Conservation (phyloP, 169 alveolate species). For the Plasmodium falciparum region DNA sequence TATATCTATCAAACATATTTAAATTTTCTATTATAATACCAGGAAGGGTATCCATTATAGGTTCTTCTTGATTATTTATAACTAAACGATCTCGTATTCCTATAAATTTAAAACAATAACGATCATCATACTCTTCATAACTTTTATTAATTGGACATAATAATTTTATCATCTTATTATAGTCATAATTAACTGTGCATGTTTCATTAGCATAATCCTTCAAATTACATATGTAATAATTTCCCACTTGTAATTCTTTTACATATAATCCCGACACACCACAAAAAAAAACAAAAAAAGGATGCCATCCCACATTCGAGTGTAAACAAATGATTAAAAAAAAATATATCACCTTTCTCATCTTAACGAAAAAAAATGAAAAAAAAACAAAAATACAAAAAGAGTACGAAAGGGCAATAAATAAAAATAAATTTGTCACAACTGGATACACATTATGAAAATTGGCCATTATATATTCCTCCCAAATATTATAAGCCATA, state of each 20-base stretch:
- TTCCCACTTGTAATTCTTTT: conserved; percentile 42
- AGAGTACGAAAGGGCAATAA: conserved; percentile 18
- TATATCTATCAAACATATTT: conserved; percentile 5
- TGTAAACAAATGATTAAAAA: conserved; percentile 22
- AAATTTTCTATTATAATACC: conserved; percentile 38
- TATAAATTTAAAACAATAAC: conserved; percentile 30
- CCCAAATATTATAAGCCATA: too few species aligned
- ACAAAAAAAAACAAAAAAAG: background rate
- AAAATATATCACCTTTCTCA: conserved; percentile 40
- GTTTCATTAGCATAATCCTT: conserved; percentile 28
- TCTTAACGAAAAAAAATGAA: conserved; percentile 43
- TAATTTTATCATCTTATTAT: conserved; percentile 29
- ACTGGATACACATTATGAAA: conserved; percentile 9
- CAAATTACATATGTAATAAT: conserved; percentile 64
- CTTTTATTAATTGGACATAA: conserved; percentile 27
- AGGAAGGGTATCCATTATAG: conserved; percentile 25
- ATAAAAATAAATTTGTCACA: conserved; percentile 6
- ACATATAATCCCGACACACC: conserved; percentile 13
- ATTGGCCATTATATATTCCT: background rate
- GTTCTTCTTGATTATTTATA: conserved; percentile 29
- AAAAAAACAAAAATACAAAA: conserved; percentile 44
- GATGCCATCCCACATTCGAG: background rate
- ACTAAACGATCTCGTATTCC: conserved; percentile 37
- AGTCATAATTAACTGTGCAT: conserved; percentile 35
- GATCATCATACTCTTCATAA: conserved; percentile 1